Percentiles rank a stretch among this genome's conserved stretches.
Evolutionary conservation across 108 stramenopile species (phyloP).

Genomic region (Pseudonitzschia delicatissima): DNA sequence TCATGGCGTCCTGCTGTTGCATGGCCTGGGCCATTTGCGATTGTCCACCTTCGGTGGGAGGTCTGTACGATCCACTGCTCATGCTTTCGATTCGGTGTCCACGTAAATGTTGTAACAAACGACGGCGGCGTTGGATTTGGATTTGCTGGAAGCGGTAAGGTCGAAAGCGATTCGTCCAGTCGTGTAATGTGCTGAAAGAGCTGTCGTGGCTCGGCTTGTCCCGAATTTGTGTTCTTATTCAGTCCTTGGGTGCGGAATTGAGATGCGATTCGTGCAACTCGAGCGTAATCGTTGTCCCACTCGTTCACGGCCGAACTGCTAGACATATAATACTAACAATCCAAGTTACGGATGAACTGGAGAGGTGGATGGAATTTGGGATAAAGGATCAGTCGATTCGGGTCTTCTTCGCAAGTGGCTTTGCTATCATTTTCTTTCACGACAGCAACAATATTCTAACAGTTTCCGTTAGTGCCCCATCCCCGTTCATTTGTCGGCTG

Average conservation of each 20-base stretch:
- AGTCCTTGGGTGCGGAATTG: conserved; percentile 55
- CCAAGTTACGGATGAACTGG: too few relatives aligned
- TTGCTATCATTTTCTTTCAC: too few relatives aligned
- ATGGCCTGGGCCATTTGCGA: conserved; percentile 53
- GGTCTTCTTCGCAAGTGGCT: not conserved
- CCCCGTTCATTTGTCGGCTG: too few relatives aligned
- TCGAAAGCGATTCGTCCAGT: conserved; percentile 28
- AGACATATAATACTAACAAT: conserved; percentile 21
- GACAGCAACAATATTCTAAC: too few relatives aligned
- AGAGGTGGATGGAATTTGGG: not conserved
- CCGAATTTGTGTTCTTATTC: not conserved
- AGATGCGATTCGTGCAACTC: conserved; percentile 71
- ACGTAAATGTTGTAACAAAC: conserved; percentile 46
- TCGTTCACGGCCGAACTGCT: conserved; percentile 29
- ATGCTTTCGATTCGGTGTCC: conserved; percentile 4
- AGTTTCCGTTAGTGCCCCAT: too few relatives aligned
- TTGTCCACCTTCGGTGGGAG: not conserved
- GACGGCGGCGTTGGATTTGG: conserved; percentile 49
- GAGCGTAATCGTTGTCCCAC: conserved; percentile 90
- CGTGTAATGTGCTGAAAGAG: conserved; percentile 23
- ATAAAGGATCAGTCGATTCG: not conserved
- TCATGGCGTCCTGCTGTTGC: conserved; percentile 87
- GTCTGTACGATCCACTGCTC: conserved; percentile 7
- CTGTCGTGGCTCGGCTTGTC: conserved; percentile 15
- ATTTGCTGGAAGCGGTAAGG: conserved; percentile 34